phyloP scores from a whole-genome alignment of 148 eudicot genomes.

The Silene latifolia region DNA sequence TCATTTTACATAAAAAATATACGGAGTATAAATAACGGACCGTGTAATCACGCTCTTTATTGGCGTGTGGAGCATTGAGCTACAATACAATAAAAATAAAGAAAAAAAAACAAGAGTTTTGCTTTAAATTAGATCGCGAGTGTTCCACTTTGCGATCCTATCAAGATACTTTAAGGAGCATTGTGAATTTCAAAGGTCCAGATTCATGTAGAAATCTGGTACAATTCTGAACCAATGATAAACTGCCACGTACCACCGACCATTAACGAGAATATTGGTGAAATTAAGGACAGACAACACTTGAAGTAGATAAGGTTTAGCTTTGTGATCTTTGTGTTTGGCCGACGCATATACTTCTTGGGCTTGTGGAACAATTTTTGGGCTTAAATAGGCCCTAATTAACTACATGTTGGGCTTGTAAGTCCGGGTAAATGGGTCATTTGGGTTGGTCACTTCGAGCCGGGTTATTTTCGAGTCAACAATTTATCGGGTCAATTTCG shows the following conservation, averaged over 20 bases:
- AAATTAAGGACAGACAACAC: neutral
- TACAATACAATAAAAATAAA: too few species aligned
- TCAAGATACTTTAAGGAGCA: neutral
- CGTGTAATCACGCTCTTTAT: too few species aligned
- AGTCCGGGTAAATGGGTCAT: too few species aligned
- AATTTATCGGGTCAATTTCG: too few species aligned
- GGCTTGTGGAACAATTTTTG: neutral
- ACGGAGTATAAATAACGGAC: too few species aligned
- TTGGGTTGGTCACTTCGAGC: too few species aligned
- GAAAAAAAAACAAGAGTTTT: neutral
- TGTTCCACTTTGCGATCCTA: neutral
- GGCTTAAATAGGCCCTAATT: too few species aligned
- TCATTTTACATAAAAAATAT: too few species aligned
- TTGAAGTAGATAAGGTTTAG: neutral
- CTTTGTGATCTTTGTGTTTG: neutral
- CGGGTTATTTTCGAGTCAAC: too few species aligned
- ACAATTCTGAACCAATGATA: neutral
- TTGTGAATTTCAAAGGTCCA: slow-evolving; percentile 10
- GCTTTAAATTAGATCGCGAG: slow-evolving; percentile 1
- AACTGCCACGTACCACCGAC: slow-evolving; percentile 28
- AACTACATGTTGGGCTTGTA: too few species aligned
- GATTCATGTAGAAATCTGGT: neutral
- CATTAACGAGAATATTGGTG: slow-evolving; percentile 11
- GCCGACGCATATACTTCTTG: neutral
- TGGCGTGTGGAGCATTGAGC: too few species aligned